Conservation (phyloP, 176 grass and related monocot species). For the Saccharum officinarum region DNA sequence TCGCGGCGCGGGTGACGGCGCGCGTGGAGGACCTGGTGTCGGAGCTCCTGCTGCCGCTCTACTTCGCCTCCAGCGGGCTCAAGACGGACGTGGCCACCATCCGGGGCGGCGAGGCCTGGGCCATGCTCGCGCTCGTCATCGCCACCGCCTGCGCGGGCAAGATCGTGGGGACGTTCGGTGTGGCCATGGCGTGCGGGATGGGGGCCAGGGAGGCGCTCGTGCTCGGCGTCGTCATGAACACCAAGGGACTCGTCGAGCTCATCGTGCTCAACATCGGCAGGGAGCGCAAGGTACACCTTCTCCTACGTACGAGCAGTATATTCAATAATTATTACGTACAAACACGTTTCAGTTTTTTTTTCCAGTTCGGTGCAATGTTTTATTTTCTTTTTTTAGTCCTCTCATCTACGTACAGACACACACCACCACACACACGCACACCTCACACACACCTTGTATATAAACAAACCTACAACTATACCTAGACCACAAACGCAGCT, state of each 20-base stretch:
- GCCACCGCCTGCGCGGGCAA: conserved; percentile 56
- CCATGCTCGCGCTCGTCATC: conserved; percentile 60
- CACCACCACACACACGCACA: too few relatives aligned
- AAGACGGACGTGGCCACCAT: conserved; percentile 82
- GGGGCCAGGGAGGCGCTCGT: conserved; percentile 47
- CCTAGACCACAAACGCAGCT: too few relatives aligned
- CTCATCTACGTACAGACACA: too few relatives aligned
- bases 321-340: too few relatives aligned
- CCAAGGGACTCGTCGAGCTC: conserved; percentile 89
- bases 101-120: conserved; percentile 58
- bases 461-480: too few relatives aligned
- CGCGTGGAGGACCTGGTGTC: conserved; percentile 79
- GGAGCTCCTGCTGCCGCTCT: conserved; percentile 67
- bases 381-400: too few relatives aligned
- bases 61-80: conserved; percentile 83
- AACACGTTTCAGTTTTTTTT: too few relatives aligned
- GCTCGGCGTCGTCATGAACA: conserved; percentile 80
- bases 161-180: conserved; percentile 57
- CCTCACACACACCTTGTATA: too few relatives aligned
- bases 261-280: conserved; percentile 94
- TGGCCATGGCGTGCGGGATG: conserved; percentile 76
- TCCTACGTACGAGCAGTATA: too few relatives aligned
- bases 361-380: background rate
- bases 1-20: conserved; percentile 65
- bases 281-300: conserved; percentile 53